phyloP scores from a whole-genome alignment of 2,329 filamentous ascomycete species.

The Calonectria henricotiae region DNA sequence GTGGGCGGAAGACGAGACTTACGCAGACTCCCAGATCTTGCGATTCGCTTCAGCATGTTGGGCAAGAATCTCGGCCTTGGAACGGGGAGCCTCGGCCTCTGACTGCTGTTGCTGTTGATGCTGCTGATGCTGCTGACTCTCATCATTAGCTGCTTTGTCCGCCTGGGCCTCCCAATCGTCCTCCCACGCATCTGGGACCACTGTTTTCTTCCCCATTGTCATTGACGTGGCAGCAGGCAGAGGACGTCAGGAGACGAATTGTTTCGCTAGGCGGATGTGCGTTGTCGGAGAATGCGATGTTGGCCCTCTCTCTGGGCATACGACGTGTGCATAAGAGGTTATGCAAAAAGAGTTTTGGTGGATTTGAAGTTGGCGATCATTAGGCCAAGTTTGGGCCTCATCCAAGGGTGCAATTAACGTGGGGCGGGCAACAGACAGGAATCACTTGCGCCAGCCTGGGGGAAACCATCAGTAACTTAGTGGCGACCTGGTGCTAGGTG shows the following conservation, averaged over 20 bases:
- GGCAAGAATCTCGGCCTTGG: constrained; percentile 83
- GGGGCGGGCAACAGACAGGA: constrained; percentile 23
- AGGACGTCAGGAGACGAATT: constrained; percentile 8
- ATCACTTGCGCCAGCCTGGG: constrained; percentile 28
- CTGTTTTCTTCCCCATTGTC: constrained; percentile 65
- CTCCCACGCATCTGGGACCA: constrained; percentile 87
- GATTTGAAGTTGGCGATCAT: constrained; percentile 41
- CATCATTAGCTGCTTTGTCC: constrained; percentile 68
- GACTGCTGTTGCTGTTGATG: constrained; percentile 42
- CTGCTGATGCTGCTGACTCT: constrained; percentile 50
- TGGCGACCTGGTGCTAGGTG: constrained; percentile 1
- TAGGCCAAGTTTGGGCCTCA: constrained; percentile 36
- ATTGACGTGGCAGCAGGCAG: constrained; percentile 20
- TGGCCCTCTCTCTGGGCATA: constrained; percentile 11
- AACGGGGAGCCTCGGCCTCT: constrained; percentile 65
- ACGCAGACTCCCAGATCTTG: constrained; percentile 93
- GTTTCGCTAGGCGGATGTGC: background rate
- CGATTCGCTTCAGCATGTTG: constrained; percentile 88
- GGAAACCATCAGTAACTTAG: constrained; percentile 25
- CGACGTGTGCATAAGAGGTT: constrained; percentile 17
- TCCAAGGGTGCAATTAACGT: constrained; percentile 15
- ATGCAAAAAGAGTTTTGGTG: constrained; percentile 24
- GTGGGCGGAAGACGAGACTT: constrained; percentile 55
- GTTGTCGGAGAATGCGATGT: constrained; percentile 22
- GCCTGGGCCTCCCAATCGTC: constrained; percentile 89